These are phyloP conservation scores for Emericellopsis terricola DNA, from an alignment of 495 filamentous ascomycete genomes.

Conservation along the genomic window DNA sequence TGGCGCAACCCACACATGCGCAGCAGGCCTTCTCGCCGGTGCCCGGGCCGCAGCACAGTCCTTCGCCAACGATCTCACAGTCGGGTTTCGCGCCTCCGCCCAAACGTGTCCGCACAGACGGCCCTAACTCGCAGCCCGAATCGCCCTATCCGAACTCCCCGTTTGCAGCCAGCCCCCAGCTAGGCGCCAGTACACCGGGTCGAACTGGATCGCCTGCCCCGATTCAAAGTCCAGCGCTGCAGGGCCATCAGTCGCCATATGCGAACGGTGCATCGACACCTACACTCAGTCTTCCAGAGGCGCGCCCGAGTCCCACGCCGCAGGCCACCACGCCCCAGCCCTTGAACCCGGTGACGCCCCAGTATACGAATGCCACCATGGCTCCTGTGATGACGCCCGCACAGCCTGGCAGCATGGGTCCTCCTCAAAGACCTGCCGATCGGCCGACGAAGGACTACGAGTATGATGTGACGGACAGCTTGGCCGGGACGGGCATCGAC, in stretches of 20 bases:
- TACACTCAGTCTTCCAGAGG: constrained; percentile 1
- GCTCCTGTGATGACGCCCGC: constrained; percentile 10
- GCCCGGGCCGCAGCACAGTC: constrained; percentile 19
- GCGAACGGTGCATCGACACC: constrained; percentile 1
- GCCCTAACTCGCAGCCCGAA: constrained; percentile 25
- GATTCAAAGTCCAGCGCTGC: constrained; percentile 10
- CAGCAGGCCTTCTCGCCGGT: constrained; percentile 24
- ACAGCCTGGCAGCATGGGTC: constrained; percentile 47
- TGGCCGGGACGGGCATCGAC: constrained; percentile 67
- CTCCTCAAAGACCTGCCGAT: constrained; percentile 55
- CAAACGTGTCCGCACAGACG: constrained; percentile 50
- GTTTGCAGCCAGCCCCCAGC: constrained; percentile 30
- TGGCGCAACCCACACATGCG: constrained; percentile 46
- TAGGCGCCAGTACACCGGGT: constrained; percentile 9
- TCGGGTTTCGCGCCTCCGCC: constrained; percentile 25
- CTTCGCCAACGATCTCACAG: constrained; percentile 4
- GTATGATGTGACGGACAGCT: constrained; percentile 50
- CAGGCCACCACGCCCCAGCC: constrained; percentile 5
- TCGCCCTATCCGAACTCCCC: constrained; percentile 27
- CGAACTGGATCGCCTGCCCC: constrained; percentile 11
- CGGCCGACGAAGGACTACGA: constrained; percentile 52
- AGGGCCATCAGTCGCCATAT: constrained; percentile 3
- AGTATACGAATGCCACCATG: constrained; percentile 23
- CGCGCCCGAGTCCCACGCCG: constrained; percentile 1
- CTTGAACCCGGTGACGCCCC: constrained; percentile 6